A percentile compares a stretch with the other conserved stretches of the same genome.
Evolutionary conservation across 345 rosid genomes (phyloP).

Genomic region (Rhodamnia rubescens): DNA sequence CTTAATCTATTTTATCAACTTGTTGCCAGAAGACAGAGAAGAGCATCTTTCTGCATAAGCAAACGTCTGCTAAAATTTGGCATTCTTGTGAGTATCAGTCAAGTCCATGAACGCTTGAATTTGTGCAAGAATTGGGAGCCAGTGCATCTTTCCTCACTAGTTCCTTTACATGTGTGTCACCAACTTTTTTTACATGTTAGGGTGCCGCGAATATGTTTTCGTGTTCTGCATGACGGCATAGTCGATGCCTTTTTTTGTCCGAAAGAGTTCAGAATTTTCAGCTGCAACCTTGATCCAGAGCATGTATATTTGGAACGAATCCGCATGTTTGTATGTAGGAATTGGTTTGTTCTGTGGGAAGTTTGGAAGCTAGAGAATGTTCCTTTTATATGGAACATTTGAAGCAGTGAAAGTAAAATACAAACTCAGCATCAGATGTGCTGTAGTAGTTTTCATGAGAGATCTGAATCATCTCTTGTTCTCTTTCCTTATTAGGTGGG

Average conservation of each 20-base stretch:
- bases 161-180: neutral
- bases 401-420: too few relatives aligned
- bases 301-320: too few relatives aligned
- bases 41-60: neutral
- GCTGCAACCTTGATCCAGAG: too few relatives aligned
- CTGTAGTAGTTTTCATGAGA: neutral
- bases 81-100: neutral
- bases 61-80: neutral
- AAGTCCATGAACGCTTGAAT: neutral
- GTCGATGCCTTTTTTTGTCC: too few relatives aligned
- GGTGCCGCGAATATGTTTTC: neutral
- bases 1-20: neutral
- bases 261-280: too few relatives aligned
- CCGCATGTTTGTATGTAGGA: too few relatives aligned
- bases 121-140: neutral
- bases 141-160: neutral
- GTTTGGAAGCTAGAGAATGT: too few relatives aligned
- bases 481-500: neutral
- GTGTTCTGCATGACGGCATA: too few relatives aligned
- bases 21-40: neutral
- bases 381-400: too few relatives aligned
- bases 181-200: neutral
- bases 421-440: neutral
- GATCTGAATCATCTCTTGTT: neutral
- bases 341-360: too few relatives aligned